Evolutionary conservation across 2,329 filamentous ascomycete genomes (phyloP), one percentile per base, ranked within the genome.

Genomic region (Sporothrix brasiliensis): DNA sequence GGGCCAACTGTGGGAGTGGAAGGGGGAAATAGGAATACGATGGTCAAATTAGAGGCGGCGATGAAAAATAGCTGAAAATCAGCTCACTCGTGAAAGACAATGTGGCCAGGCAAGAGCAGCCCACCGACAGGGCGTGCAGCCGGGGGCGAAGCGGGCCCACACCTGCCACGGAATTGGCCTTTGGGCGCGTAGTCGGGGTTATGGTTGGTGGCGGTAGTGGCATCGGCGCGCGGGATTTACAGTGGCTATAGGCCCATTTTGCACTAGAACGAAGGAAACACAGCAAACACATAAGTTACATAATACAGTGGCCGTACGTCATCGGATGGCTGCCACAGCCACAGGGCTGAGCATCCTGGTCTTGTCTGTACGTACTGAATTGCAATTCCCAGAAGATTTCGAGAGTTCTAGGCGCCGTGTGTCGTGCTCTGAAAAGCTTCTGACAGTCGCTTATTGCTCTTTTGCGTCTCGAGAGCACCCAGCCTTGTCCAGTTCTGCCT

Each of bases 291-390:
- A 44, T 24, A n/a, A n/a, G n/a, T n/a, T n/a, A 39, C 21, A 44
- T 19, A 24, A 24, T 24, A 24, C 24, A 24, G 24, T 44, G 63
- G 58, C 27, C 34, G 60, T 69, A 72, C 70, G 70, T 72, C 70
- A 72, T 72, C 70, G 47, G 50, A 27, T 47, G 30, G 52, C 24
- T 21, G 56, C 41, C 70, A 69, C 67, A 72, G 70, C 70, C 70
- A 72, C 70, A 67, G 70, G 67, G 68, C 63, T 72, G 68, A 72
- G 70, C 53, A 39, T 13, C 11, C 3, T 44, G 41, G 41, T 44
- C 41, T 10, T 44, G 27, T 61, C 21, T 67, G 34, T 69, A 19
- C 27, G 27, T 13, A 52, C 30, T 50, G 21, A 50, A 34, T 50
- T 39, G 27, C 19, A 47, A 65, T 65, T 65, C 24, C 41, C 7